Base-by-base conservation (phyloP, 495 filamentous ascomycete species). In the Talaromyces proteolyticus region DNA sequence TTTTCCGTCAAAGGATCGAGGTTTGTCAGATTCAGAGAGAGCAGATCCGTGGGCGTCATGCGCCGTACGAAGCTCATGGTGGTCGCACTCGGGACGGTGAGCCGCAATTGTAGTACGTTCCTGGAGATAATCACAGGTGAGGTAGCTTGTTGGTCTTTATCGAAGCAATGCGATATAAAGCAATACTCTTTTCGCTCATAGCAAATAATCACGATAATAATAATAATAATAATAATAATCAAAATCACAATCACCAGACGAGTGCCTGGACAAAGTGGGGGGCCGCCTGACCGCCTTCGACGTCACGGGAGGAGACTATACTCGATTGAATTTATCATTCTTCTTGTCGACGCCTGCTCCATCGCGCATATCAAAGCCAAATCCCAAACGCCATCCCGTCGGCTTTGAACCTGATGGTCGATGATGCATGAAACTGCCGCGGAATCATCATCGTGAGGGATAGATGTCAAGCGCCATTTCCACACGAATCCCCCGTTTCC, bases 1-100 rank as follows among this genome's bases (percentile, higher is more conserved):
- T 93, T 98, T 68, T 98, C 93, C 17, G 93, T 96, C 48, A 96
- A 73, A 10, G 88, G 87, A 65, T 97, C 93, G 37, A 97, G 87
- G 61, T 91, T 91, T 34, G 82, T 83, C 26, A 78, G 68, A 65
- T 95, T 95, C 72, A 95, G 86, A 56, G 83, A 82, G 51, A 94
- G 82, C 49, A 98, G 69, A 69, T 91, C 88, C 51, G 72, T 70
- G 0, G 81, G 77, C 52, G 76, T 76, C 76, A 89, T 87, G 53
- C 83, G 85, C 20, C 84, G 81, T 52, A 89, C 74, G 39, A 79
- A 79, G 25, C 78, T 82, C 86, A 89, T 89, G 6, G 47, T 68
- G 59, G 42, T 26, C 24, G 42, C 36, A 37, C 41, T n/a, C n/a
- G n/a, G n/a, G n/a, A n/a, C n/a, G n/a, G n/a, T n/a, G n/a, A n/a